Percentiles rank a stretch among this genome's conserved stretches.
phyloP scores from a whole-genome alignment of 1,139 yeast species.

The Taphrina communis region DNA sequence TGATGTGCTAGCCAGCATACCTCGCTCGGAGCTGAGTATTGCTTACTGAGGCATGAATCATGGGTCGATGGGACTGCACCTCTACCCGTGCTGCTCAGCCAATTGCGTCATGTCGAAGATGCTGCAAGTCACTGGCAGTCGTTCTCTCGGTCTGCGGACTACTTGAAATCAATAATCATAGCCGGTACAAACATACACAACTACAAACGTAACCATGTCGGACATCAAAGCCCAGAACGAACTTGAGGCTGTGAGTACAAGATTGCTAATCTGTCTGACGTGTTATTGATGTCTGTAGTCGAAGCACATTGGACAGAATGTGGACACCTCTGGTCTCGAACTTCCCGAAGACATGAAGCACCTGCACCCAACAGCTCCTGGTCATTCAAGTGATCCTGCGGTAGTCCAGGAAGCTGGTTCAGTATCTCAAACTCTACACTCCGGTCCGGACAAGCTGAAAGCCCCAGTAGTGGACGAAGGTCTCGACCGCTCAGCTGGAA shows the following conservation, averaged over 20 bases:
- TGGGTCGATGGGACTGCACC: no score
- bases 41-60: no score
- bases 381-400: constrained; percentile 27
- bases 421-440: constrained; percentile 28
- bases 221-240: constrained; percentile 33
- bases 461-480: constrained; percentile 30
- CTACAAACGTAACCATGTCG: constrained; percentile 10
- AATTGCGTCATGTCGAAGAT: constrained; percentile 4
- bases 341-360: constrained; percentile 35
- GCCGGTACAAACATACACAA: no score
- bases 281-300: constrained; percentile 1
- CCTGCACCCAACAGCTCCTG: constrained; percentile 29
- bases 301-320: constrained; percentile 24
- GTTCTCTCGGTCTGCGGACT: no score
- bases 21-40: no score
- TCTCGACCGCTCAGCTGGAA: constrained; percentile 21
- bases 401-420: constrained; percentile 30
- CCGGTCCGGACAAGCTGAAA: constrained; percentile 24
- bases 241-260: constrained; percentile 26
- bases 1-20: no score
- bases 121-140: no score
- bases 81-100: background rate
- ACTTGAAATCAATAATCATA: no score
- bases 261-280: no score
- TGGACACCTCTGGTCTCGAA: constrained; percentile 28